Base-by-base conservation (phyloP, 1,284 basidiomycete species). In the Mycena citricolor region DNA sequence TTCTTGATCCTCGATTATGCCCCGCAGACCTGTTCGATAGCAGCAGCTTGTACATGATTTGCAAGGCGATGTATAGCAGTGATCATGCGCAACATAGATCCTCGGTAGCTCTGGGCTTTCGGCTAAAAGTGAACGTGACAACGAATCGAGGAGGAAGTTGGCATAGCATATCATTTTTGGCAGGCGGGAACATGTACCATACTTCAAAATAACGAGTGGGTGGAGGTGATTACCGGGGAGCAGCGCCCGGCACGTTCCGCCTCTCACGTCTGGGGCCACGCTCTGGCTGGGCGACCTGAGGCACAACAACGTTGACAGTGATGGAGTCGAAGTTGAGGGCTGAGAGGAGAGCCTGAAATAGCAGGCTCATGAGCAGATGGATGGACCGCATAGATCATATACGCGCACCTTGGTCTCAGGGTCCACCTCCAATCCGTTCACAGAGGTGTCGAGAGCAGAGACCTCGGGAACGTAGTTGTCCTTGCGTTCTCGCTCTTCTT, bases 401-500 rank as follows among this genome's bases (percentile, higher is more conserved):
- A 26, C 39, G 72, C 80, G 54, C 42, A 88, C 90, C 79, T 94
- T 92, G 69, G 94, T 97, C 61, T 94, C 91, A 41, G 74, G 74
- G 67, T 97, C 94, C 64, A 97, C 78, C 65, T 94, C 88, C 49
- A 97, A 75, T 4, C 44, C 51, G 50, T 71, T 70, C 29, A 76
- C 79, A 54, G 75, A 76, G 51, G 82, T 85, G 68, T 94, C 91
- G 56, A 97, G 87, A 41, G 94, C 94, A 52, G 94, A 97, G 43
- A 95, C 84, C 64, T 97, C 94, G 57, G 94, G 94, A 43, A 97
- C 93, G 70, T 94, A 97, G 78, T 95, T 94, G 69, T 97, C 94
- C 83, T 99, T 99, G 66, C 95, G 81, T 77, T 99, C 97, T 58
- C 97, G 85, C 78, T 99, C 97, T 76, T 99, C 97, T 70, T 99